These are phyloP conservation scores for Zoysia pacifica DNA, from an alignment of 176 grass and related monocot species.

Conservation along the genomic window DNA sequence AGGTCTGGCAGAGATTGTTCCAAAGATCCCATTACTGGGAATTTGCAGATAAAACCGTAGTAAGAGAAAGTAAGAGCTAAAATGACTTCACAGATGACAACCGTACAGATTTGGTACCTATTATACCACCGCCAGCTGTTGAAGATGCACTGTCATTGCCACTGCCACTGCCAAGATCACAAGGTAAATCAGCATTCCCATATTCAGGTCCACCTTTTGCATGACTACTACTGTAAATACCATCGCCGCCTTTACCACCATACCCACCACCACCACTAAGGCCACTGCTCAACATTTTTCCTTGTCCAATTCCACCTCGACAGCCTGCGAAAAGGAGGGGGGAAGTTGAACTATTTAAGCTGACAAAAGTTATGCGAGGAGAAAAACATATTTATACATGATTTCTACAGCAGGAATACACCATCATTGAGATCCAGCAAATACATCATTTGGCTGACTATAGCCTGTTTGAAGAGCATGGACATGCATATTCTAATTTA, in stretches of 20 bases:
- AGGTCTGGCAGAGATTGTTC: conserved; percentile 73
- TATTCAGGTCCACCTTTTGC: conserved; percentile 72
- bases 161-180: conserved; percentile 97
- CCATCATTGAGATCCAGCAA: neutral
- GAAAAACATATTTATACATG: neutral
- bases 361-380: neutral
- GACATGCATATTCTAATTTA: neutral
- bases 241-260: conserved; percentile 89
- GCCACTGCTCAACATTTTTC: conserved; percentile 60
- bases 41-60: conserved; percentile 35
- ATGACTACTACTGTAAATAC: conserved; percentile 48
- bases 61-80: conserved; percentile 32
- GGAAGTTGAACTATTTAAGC: neutral
- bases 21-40: conserved; percentile 93
- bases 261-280: conserved; percentile 86
- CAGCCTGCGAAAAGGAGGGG: conserved; percentile 64
- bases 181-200: conserved; percentile 88
- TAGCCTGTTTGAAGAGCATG: conserved; percentile 1
- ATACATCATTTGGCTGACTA: neutral
- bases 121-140: conserved; percentile 87
- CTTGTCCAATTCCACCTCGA: conserved; percentile 81
- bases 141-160: conserved; percentile 77
- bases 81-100: conserved; percentile 30
- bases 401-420: neutral
- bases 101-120: conserved; percentile 57